Base-by-base conservation (phyloP, 129 eudicot species). In the Deinandra increscens region DNA sequence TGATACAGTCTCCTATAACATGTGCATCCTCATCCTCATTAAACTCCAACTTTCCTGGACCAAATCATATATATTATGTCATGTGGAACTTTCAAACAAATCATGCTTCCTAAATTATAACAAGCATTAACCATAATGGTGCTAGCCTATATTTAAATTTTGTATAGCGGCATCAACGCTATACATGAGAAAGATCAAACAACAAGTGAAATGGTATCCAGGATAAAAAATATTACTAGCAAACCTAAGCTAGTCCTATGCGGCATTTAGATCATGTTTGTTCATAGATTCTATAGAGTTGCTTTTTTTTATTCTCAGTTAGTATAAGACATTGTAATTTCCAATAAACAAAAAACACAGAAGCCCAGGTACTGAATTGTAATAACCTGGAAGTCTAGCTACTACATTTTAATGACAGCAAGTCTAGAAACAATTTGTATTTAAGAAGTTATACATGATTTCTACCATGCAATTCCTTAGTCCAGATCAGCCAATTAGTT, bases 1-100 rank as follows among this genome's bases (percentile, higher is more conserved):
- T 89, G 79, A 93, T 72, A 78, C 98, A 93, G 67, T 93, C 98
- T 72, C 85, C 97, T 81, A 93, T 89, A 36, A 93, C 86, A 73
- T 93, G 98, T 50, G 95, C 80, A 80, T 93, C 98, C 68, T 93
- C 98, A 6, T 81, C 85, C 14, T 87, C 81, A 1, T 84, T 81
- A 69, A 93, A 93, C 49, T 93, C 98, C 60, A 55, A 74, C 84
- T 89, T 93, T 68, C 98, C 97, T 93, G 69, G 17, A 79, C 60
- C 39, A 45, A 61, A 68, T 59, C 42, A 66, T 59, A 73, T 9
- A 34, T 42, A 65, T 61, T 33, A 33, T 14, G 12, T 73, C 68
- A 78, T 23, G 63, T 39, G 66, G 43, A 53, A 59, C 48, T 41
- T 59, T 33, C 33, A 63, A 66, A 19, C 37, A 36, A 41, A 38